Percentiles rank a stretch among this genome's conserved stretches.
phyloP scores from a whole-genome alignment of 2,329 filamentous ascomycete genomes.

The Colletotrichum eremochloae region DNA sequence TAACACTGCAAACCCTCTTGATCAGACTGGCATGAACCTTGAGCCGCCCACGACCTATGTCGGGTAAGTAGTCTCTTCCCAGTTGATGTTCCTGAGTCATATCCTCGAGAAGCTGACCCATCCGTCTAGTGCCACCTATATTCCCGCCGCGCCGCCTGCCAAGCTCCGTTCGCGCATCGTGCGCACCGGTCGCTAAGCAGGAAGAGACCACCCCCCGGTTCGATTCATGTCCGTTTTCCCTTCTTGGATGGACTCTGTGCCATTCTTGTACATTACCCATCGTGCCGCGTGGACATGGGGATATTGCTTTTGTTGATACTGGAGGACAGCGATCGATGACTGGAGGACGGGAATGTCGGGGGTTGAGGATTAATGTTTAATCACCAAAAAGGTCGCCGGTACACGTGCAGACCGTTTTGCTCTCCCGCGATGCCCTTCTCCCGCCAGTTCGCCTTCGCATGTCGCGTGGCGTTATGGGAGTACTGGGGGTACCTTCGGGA shows the following conservation, averaged over 20 bases:
- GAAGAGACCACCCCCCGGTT: background rate
- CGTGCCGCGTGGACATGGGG: constrained; percentile 28
- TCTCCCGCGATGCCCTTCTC: background rate
- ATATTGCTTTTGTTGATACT: background rate
- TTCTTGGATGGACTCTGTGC: constrained; percentile 11
- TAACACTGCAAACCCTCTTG: constrained; percentile 67
- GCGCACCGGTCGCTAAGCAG: constrained; percentile 1
- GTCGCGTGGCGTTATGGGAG: background rate
- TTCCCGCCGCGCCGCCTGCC: constrained; percentile 10
- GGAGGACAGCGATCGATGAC: background rate
- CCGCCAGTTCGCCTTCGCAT: background rate
- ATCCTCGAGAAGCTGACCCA: constrained; percentile 11
- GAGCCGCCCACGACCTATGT: constrained; percentile 60
- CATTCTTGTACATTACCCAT: constrained; percentile 40
- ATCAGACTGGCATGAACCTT: constrained; percentile 66
- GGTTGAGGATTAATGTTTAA: constrained; percentile 25
- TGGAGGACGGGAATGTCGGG: background rate
- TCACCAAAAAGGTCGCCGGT: background rate
- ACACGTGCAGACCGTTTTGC: background rate
- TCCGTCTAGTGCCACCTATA: constrained; percentile 20
- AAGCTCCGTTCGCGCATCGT: constrained; percentile 33
- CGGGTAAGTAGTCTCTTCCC: constrained; percentile 57
- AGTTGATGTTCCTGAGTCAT: background rate
- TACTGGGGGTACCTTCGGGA: no score
- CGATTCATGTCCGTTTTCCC: background rate